phyloP scores from a whole-genome alignment of 192 early-diverging fungal genomes.

The Coemansia sp. region DNA sequence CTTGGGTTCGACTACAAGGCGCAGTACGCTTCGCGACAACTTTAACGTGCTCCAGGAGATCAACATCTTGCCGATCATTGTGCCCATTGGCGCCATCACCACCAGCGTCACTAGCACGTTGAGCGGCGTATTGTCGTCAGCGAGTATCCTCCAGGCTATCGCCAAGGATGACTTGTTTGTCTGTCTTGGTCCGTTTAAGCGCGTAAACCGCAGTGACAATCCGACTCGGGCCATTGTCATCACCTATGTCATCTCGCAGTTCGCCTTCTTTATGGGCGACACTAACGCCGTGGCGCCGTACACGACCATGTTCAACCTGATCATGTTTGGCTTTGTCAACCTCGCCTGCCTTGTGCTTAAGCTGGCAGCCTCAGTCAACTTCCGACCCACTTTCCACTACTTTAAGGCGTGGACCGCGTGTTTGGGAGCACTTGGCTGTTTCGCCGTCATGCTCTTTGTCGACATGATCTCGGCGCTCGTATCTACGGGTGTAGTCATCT shows the following conservation, averaged over 20 bases:
- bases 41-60: constrained; percentile 70
- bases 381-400: constrained; percentile 69
- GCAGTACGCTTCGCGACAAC: constrained; percentile 61
- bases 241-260: constrained; percentile 59
- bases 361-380: constrained; percentile 67
- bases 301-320: constrained; percentile 66
- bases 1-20: constrained; percentile 63
- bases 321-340: constrained; percentile 68
- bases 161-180: constrained; percentile 67
- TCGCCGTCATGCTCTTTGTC: constrained; percentile 62
- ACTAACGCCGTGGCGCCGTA: constrained; percentile 69
- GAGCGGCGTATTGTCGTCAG: constrained; percentile 62
- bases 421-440: constrained; percentile 58
- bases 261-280: constrained; percentile 62
- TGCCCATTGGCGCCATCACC: constrained; percentile 62
- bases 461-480: constrained; percentile 55
- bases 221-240: constrained; percentile 33
- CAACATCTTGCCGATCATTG: constrained; percentile 58
- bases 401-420: constrained; percentile 68
- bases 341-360: constrained; percentile 69
- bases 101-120: constrained; percentile 66
- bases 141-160: constrained; percentile 70
- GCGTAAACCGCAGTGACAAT: constrained; percentile 22
- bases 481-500: constrained; percentile 55
- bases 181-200: constrained; percentile 44